Conservation (phyloP, 768 basidiomycete species). For the Amylocystis lapponica region DNA sequence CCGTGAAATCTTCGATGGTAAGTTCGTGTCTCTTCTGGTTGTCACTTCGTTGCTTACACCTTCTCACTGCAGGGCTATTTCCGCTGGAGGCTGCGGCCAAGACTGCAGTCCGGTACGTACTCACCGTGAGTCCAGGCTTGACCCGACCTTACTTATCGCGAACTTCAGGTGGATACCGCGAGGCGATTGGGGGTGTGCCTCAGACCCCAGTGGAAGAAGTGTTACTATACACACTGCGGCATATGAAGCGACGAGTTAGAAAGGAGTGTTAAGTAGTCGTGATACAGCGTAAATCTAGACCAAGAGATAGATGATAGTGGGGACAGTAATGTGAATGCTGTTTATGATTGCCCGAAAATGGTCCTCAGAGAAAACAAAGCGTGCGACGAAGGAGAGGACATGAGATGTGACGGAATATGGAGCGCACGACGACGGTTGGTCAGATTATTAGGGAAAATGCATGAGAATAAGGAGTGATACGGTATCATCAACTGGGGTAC, state of each 20-base stretch:
- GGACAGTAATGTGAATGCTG: slow-evolving; percentile 19
- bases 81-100: slow-evolving; percentile 78
- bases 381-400: slow-evolving; percentile 5
- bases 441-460: slow-evolving; percentile 14
- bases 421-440: slow-evolving; percentile 20
- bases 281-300: slow-evolving; percentile 27
- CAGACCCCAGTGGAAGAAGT: slow-evolving; percentile 92
- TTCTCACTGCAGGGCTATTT: slow-evolving; percentile 55
- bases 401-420: slow-evolving; percentile 11
- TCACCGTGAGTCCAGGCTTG: neutral
- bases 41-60: too few relatives aligned
- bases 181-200: slow-evolving; percentile 92
- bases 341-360: slow-evolving; percentile 5
- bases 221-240: slow-evolving; percentile 96
- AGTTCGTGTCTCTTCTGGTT: slow-evolving; percentile 8
- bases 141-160: neutral
- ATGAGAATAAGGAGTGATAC: slow-evolving; percentile 25
- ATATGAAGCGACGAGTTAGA: slow-evolving; percentile 36
- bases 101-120: slow-evolving; percentile 81
- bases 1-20: slow-evolving; percentile 86
- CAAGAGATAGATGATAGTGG: slow-evolving; percentile 20
- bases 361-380: slow-evolving; percentile 9
- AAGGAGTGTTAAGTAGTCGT: slow-evolving; percentile 18
- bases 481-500: slow-evolving; percentile 27
- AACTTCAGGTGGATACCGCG: slow-evolving; percentile 80